Evolutionary conservation across 768 basidiomycete species (phyloP).

Genomic region (Mycena latifolia): DNA sequence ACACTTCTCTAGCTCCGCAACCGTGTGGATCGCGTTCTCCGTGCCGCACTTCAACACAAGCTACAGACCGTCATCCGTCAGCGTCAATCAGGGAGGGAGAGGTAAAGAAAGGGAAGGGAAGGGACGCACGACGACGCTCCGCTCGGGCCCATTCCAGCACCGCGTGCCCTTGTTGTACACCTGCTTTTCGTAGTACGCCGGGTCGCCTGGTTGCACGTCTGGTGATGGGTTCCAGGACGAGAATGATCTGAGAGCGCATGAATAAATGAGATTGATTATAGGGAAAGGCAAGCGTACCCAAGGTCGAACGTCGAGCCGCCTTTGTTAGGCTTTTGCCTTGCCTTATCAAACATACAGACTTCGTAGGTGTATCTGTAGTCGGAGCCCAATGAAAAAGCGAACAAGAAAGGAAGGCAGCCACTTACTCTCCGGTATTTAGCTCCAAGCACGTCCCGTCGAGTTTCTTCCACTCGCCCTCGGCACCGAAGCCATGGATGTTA

Average conservation of each 20-base stretch:
- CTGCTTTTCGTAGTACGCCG: conserved; percentile 86
- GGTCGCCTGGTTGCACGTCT: conserved; percentile 68
- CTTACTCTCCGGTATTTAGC: conserved; percentile 91
- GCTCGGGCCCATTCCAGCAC: conserved; percentile 97
- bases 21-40: conserved; percentile 82
- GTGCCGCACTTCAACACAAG: conserved; percentile 87
- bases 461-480: conserved; percentile 96
- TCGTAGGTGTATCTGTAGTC: conserved; percentile 88
- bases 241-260: conserved; percentile 72
- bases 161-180: conserved; percentile 86
- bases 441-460: conserved; percentile 85
- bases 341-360: conserved; percentile 91
- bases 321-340: conserved; percentile 88
- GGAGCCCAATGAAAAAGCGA: neutral
- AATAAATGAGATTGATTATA: conserved; percentile 14
- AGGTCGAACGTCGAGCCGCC: conserved; percentile 83
- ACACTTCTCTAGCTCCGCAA: conserved; percentile 95
- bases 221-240: conserved; percentile 81
- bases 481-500: conserved; percentile 73
- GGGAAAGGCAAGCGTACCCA: conserved; percentile 70
- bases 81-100: neutral
- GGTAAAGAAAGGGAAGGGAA: neutral
- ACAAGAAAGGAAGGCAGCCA: conserved; percentile 36
- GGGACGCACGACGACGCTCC: conserved; percentile 78
- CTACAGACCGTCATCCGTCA: conserved; percentile 49